Evolutionary conservation across 2,329 filamentous ascomycete species (phyloP).

Genomic region (Fusarium duplospermum): DNA sequence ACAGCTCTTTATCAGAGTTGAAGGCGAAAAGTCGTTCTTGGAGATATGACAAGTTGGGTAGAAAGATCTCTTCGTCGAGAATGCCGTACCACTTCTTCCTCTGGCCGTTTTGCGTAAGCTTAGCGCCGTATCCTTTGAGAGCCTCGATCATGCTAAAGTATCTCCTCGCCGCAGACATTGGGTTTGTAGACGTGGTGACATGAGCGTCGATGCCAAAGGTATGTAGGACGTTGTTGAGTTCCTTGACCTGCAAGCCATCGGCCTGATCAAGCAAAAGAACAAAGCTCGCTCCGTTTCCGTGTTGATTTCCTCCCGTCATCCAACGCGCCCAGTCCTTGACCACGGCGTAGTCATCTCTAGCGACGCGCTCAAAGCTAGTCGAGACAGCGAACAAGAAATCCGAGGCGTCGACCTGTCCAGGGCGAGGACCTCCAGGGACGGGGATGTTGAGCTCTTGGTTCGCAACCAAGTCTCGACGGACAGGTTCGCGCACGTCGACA

Average conservation of each 20-base stretch:
- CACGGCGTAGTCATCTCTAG: slow-evolving; percentile 52
- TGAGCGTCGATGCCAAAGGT: slow-evolving; percentile 54
- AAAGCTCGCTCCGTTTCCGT: slow-evolving; percentile 57
- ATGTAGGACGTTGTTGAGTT: slow-evolving; percentile 47
- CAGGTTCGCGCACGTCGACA: slow-evolving; percentile 44
- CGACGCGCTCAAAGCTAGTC: slow-evolving; percentile 56
- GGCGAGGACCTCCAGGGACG: slow-evolving; percentile 45
- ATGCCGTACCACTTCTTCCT: slow-evolving; percentile 57
- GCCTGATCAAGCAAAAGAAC: slow-evolving; percentile 57
- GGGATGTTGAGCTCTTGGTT: slow-evolving; percentile 49
- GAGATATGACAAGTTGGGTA: slow-evolving; percentile 56
- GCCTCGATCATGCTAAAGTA: slow-evolving; percentile 54
- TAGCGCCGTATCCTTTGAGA: slow-evolving; percentile 48
- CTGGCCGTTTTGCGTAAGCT: slow-evolving; percentile 50
- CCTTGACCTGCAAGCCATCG: slow-evolving; percentile 46
- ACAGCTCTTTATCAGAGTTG: slow-evolving; percentile 49
- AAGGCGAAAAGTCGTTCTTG: slow-evolving; percentile 52
- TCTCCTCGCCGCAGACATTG: slow-evolving; percentile 48
- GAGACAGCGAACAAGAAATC: slow-evolving; percentile 57
- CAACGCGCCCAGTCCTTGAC: slow-evolving; percentile 58
- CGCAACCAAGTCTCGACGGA: slow-evolving; percentile 42
- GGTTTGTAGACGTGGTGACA: slow-evolving; percentile 47
- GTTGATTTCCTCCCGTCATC: slow-evolving; percentile 56
- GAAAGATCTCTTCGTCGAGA: slow-evolving; percentile 60
- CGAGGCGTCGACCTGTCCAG: slow-evolving; percentile 53